Evolutionary conservation across 2,329 filamentous ascomycete species (phyloP).

Genomic region (Didymosphaeria variabile): DNA sequence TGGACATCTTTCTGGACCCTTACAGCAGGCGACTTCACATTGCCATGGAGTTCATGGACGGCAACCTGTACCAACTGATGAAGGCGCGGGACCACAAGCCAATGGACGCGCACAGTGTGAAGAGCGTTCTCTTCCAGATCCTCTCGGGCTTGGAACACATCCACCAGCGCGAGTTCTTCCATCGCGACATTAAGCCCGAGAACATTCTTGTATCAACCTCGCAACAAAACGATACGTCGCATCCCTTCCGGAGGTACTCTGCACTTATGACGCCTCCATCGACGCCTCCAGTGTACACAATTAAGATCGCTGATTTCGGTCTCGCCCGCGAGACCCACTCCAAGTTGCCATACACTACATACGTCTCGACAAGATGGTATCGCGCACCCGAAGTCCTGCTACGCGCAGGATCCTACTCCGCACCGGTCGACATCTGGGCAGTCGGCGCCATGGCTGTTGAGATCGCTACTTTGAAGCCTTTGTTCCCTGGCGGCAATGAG

Average conservation of each 20-base stretch:
- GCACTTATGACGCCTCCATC: constrained; percentile 92
- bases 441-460: constrained; percentile 99
- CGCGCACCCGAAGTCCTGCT: constrained; percentile 91
- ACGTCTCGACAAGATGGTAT: constrained; percentile 97
- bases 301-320: constrained; percentile 98
- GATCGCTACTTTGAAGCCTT: constrained; percentile 92
- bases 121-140: constrained; percentile 98
- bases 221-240: constrained; percentile 79
- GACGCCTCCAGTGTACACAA: constrained; percentile 90
- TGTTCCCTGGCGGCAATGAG: constrained; percentile 97
- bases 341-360: constrained; percentile 95
- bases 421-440: constrained; percentile 98
- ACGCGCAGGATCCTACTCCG: constrained; percentile 94
- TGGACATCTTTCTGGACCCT: constrained; percentile 98
- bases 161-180: constrained; percentile 96
- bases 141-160: constrained; percentile 96
- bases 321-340: constrained; percentile 97
- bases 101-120: constrained; percentile 88
- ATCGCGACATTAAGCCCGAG: constrained; percentile 98
- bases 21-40: constrained; percentile 97
- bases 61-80: constrained; percentile 98
- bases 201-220: constrained; percentile 98
- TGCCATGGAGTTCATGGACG: constrained; percentile 99
- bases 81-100: constrained; percentile 96
- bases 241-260: constrained; percentile 92